Percentiles rank a stretch among this genome's conserved stretches.
These are phyloP conservation scores for Fagopyrum homotropicum DNA, from an alignment of 148 eudicot species.

Conservation along the genomic window DNA sequence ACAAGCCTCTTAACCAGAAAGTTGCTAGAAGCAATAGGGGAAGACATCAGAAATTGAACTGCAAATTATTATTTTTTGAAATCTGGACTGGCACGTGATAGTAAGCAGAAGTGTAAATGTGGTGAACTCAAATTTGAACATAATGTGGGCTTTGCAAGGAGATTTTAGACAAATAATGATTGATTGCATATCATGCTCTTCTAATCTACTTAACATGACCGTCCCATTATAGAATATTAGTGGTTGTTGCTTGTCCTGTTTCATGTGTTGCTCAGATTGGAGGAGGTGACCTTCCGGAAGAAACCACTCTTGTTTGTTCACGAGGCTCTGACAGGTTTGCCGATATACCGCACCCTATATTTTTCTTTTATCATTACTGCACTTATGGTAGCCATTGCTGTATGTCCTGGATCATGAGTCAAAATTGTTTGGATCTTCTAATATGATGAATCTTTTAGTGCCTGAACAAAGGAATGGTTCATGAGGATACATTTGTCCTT, in stretches of 20 bases:
- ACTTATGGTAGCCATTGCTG: neutral
- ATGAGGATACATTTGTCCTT: neutral
- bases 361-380: neutral
- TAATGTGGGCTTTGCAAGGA: neutral
- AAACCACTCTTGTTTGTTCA: constrained; percentile 80
- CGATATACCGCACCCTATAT: constrained; percentile 6
- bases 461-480: neutral
- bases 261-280: constrained; percentile 60
- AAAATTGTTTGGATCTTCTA: neutral
- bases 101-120: neutral
- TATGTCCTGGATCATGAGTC: neutral
- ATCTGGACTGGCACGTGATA: neutral
- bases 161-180: neutral
- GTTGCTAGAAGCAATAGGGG: neutral
- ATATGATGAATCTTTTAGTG: neutral
- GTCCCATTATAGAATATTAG: neutral
- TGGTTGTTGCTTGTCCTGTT: constrained; percentile 16
- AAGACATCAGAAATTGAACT: neutral
- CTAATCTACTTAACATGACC: neutral
- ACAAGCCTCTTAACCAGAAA: neutral
- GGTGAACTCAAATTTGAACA: neutral
- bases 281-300: constrained; percentile 87
- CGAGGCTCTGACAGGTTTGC: constrained; percentile 92
- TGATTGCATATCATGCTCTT: neutral
- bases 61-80: neutral